These are phyloP conservation scores for Fraxinus xanthoxyloides DNA, from an alignment of 305 asterid species.

Conservation along the genomic window DNA sequence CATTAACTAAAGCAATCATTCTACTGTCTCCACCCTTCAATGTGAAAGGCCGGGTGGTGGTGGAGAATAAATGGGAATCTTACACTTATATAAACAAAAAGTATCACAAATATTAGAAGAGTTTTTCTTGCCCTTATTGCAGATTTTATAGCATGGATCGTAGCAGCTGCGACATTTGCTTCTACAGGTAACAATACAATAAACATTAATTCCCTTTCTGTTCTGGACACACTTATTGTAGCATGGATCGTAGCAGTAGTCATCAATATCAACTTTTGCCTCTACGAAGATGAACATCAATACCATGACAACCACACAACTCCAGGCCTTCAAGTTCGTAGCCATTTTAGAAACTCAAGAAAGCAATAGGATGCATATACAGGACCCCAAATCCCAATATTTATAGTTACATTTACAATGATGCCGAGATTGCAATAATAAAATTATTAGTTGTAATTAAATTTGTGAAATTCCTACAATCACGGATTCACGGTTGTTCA, in stretches of 20 bases:
- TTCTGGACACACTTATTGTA: not conserved
- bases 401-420: not conserved
- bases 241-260: not conserved
- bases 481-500: not conserved
- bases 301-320: not conserved
- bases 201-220: not conserved
- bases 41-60: not conserved
- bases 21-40: not conserved
- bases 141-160: not conserved
- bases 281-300: not conserved
- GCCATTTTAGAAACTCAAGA: not conserved
- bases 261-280: not conserved
- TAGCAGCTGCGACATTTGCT: not conserved
- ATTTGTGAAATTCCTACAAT: not conserved
- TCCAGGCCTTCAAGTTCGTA: not conserved
- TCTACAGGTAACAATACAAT: not conserved
- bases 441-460: not conserved
- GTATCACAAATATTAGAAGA: not conserved
- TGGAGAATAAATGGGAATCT: not conserved
- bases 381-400: not conserved
- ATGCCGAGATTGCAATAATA: not conserved
- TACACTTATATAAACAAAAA: not conserved
- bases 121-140: not conserved
- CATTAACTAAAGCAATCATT: not conserved
- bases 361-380: not conserved